Evolutionary conservation across 306 rosid species (phyloP).

Genomic region (Prunus davidiana): DNA sequence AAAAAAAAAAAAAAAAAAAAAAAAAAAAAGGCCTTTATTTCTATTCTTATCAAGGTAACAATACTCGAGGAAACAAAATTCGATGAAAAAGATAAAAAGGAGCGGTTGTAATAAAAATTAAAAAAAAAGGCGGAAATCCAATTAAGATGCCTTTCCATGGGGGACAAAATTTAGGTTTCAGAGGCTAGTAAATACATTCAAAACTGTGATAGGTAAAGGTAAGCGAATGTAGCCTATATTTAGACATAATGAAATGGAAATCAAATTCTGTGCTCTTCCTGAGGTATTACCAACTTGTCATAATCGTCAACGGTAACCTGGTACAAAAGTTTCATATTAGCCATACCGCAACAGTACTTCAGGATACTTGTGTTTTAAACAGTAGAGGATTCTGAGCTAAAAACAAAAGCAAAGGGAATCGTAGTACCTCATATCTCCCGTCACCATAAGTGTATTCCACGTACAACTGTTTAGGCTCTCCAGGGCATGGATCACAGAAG

Average conservation of each 20-base stretch:
- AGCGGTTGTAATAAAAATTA: background rate
- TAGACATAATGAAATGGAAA: constrained; percentile 10
- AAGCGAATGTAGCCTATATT: background rate
- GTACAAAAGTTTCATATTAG: constrained; percentile 12
- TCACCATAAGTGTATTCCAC: constrained; percentile 66
- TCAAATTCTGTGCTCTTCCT: constrained; percentile 54
- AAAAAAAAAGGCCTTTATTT: background rate
- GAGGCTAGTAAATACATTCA: constrained; percentile 29
- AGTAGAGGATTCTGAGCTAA: background rate
- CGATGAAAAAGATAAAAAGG: background rate
- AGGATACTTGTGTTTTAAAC: background rate
- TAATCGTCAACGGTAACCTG: constrained; percentile 74
- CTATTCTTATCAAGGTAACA: background rate
- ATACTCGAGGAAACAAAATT: background rate
- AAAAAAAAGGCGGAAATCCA: background rate
- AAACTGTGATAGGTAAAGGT: constrained; percentile 42
- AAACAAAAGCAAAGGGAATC: background rate
- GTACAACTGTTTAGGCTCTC: constrained; percentile 67
- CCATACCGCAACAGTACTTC: constrained; percentile 1
- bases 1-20: no score
- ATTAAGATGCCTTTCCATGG: constrained; percentile 9
- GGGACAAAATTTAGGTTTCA: constrained; percentile 3
- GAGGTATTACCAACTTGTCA: constrained; percentile 67
- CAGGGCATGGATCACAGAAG: constrained; percentile 89
- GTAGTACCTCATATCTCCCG: constrained; percentile 58